A percentile compares a stretch with the other conserved stretches of the same genome.
These are phyloP conservation scores for Calonectria hongkongensis DNA, from an alignment of 2,329 filamentous ascomycete genomes.

Conservation along the genomic window DNA sequence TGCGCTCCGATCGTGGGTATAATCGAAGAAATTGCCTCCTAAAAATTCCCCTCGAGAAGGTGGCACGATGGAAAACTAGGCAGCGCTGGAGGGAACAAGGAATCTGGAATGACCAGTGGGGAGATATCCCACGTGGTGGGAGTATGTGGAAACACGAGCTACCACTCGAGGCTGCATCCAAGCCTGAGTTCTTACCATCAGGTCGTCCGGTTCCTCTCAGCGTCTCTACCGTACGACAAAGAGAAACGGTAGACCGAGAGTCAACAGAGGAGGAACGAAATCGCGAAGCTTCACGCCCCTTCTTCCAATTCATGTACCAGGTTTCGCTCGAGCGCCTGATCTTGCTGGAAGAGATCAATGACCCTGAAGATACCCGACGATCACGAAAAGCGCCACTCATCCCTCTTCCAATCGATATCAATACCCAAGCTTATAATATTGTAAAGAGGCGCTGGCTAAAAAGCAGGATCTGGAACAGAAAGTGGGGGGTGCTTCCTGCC, in stretches of 20 bases:
- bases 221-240: neutral
- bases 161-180: neutral
- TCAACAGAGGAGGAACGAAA: neutral
- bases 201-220: neutral
- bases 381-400: neutral
- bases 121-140: neutral
- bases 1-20: neutral
- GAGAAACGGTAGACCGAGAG: neutral
- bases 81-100: conserved; percentile 12
- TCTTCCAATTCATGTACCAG: neutral
- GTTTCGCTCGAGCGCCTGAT: neutral
- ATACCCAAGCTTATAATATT: neutral
- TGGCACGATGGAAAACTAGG: neutral
- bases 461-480: neutral
- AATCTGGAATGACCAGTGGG: neutral
- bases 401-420: neutral
- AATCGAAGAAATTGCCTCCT: neutral
- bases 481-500: neutral
- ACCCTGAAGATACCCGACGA: neutral
- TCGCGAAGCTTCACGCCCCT: neutral
- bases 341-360: neutral
- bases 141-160: neutral
- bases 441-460: neutral
- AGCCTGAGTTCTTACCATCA: neutral
- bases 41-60: fast-evolving